These are phyloP conservation scores for Colletotrichum viniferum DNA, from an alignment of 2,329 filamentous ascomycete species.

Conservation along the genomic window DNA sequence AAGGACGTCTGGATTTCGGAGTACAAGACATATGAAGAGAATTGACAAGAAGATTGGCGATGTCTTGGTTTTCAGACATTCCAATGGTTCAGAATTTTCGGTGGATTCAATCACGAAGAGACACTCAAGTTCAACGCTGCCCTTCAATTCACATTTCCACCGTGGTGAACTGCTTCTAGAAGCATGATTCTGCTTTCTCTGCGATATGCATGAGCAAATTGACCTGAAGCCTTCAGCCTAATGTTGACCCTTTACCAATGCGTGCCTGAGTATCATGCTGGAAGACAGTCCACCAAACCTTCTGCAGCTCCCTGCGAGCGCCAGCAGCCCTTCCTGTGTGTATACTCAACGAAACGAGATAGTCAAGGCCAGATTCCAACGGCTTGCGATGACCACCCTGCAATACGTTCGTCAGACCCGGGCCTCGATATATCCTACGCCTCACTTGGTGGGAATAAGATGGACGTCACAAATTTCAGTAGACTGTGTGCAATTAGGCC, in stretches of 20 bases:
- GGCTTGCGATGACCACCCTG: background rate
- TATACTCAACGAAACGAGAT: background rate
- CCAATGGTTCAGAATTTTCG: background rate
- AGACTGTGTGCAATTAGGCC: background rate
- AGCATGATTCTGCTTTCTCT: background rate
- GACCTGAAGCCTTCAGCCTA: background rate
- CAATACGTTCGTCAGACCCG: background rate
- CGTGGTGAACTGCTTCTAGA: background rate
- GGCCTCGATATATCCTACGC: background rate
- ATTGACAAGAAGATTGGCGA: background rate
- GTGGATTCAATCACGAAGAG: background rate
- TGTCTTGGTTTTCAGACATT: background rate
- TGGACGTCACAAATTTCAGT: background rate
- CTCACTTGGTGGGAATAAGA: background rate
- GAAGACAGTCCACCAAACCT: background rate
- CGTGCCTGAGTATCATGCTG: background rate
- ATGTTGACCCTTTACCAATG: background rate
- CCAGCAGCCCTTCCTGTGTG: background rate
- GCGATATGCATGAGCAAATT: background rate
- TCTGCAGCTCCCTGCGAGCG: background rate
- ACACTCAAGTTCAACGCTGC: background rate
- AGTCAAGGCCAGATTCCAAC: background rate
- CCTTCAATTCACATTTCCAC: background rate
- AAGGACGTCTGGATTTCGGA: background rate
- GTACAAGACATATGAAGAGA: background rate